phyloP scores from a whole-genome alignment of 2,329 filamentous ascomycete genomes.

The Arthrobotrys sinensis region DNA sequence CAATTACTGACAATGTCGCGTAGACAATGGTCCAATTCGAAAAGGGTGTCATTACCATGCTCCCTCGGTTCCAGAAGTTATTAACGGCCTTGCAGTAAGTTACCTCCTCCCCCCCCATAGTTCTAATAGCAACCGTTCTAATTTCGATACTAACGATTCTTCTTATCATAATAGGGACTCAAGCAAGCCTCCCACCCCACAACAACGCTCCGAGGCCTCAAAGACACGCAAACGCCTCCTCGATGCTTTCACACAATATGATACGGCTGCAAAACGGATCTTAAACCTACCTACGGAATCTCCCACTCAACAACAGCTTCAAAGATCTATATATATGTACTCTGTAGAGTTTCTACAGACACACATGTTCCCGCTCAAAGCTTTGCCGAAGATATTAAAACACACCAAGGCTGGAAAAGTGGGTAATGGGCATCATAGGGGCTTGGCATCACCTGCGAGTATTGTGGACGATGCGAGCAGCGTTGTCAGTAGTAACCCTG shows the following conservation, averaged over 20 bases:
- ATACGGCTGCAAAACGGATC: constrained; percentile 83
- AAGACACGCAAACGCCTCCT: constrained; percentile 91
- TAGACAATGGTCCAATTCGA: constrained; percentile 87
- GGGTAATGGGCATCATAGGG: constrained; percentile 43
- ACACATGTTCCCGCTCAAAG: constrained; percentile 90
- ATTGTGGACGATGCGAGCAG: constrained; percentile 66
- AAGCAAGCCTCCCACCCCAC: constrained; percentile 70
- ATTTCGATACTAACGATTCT: background rate
- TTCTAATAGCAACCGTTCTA: background rate
- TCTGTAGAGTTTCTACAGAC: constrained; percentile 87
- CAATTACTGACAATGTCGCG: constrained; percentile 8
- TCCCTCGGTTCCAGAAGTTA: constrained; percentile 87
- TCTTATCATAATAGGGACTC: constrained; percentile 63
- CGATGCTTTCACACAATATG: constrained; percentile 90
- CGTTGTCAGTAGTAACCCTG: constrained; percentile 74
- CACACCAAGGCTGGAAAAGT: constrained; percentile 47
- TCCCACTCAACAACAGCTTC: constrained; percentile 80
- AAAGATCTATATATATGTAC: constrained; percentile 85
- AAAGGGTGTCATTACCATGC: constrained; percentile 83
- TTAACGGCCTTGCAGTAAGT: constrained; percentile 77
- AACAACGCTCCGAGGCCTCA: constrained; percentile 85
- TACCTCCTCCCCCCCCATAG: background rate
- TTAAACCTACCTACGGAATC: constrained; percentile 83
- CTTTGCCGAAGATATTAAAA: constrained; percentile 78
- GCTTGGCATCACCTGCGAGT: constrained; percentile 45